Evolutionary conservation across 805 yeast genomes (phyloP).

Genomic region (Schwanniomyces pseudopolymorphus): DNA sequence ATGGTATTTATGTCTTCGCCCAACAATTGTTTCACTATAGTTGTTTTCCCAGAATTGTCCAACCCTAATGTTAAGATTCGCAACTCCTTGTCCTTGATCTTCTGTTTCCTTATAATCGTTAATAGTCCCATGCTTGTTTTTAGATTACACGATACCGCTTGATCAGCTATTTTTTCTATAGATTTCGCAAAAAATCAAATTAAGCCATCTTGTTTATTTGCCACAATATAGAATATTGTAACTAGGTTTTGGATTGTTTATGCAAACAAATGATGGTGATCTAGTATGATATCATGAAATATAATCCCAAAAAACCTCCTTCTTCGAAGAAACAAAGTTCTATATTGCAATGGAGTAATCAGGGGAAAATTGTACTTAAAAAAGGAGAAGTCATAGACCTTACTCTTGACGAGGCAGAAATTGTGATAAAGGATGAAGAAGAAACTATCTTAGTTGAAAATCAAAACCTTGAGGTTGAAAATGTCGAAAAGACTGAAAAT

Average conservation of each 20-base stretch:
- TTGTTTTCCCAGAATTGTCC: slow-evolving; percentile 90
- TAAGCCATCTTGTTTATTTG: neutral
- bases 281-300: neutral
- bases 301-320: neutral
- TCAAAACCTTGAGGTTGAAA: neutral
- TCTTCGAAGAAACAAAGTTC: slow-evolving; percentile 19
- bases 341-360: slow-evolving; percentile 20
- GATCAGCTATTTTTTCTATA: neutral
- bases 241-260: neutral
- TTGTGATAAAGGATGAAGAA: neutral
- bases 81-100: slow-evolving; percentile 74
- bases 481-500: neutral
- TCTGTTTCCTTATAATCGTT: slow-evolving; percentile 77
- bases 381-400: slow-evolving; percentile 13
- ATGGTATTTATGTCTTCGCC: slow-evolving; percentile 51
- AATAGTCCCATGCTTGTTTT: slow-evolving; percentile 66
- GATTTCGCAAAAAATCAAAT: neutral
- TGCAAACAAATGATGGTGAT: neutral
- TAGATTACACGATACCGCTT: neutral
- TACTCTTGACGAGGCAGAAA: slow-evolving; percentile 8
- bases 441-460: neutral
- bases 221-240: neutral
- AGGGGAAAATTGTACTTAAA: neutral
- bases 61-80: slow-evolving; percentile 78
- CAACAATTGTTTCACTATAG: slow-evolving; percentile 65